phyloP scores from a whole-genome alignment of 2,329 filamentous ascomycete genomes.

The Paracoccidioides lutzii region DNA sequence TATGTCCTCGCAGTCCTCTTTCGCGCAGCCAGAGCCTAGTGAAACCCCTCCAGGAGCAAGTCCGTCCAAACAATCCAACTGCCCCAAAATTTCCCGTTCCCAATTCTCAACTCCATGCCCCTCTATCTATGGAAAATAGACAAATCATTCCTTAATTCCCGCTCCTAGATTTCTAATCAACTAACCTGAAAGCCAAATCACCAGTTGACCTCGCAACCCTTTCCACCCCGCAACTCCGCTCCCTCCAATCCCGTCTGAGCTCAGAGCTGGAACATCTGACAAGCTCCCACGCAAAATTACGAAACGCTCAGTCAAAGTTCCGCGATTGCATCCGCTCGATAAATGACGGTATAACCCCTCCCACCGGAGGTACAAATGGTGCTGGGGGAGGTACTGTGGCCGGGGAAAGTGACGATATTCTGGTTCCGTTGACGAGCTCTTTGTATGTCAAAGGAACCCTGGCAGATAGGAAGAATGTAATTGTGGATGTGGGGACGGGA shows the following conservation, averaged over 20 bases:
- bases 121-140: background rate
- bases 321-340: conserved; percentile 77
- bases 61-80: background rate
- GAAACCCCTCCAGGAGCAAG: conserved; percentile 16
- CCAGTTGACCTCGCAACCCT: conserved; percentile 61
- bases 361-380: conserved; percentile 10
- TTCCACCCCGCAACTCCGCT: conserved; percentile 69
- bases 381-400: conserved; percentile 21
- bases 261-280: conserved; percentile 93
- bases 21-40: conserved; percentile 17
- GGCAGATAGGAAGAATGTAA: conserved; percentile 58
- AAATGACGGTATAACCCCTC: conserved; percentile 38
- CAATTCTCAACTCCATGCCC: background rate
- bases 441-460: conserved; percentile 83
- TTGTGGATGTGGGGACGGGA: conserved; percentile 88
- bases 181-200: background rate
- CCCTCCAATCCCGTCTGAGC: conserved; percentile 92
- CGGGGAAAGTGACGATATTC: conserved; percentile 39
- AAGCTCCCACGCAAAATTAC: conserved; percentile 75
- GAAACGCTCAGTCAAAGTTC: conserved; percentile 83
- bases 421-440: conserved; percentile 90
- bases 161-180: background rate
- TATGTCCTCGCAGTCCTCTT: conserved; percentile 11
- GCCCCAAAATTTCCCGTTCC: background rate
- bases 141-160: background rate